These are phyloP conservation scores for Tulasnella sp. DNA, from an alignment of 768 basidiomycete genomes.

Conservation along the genomic window DNA sequence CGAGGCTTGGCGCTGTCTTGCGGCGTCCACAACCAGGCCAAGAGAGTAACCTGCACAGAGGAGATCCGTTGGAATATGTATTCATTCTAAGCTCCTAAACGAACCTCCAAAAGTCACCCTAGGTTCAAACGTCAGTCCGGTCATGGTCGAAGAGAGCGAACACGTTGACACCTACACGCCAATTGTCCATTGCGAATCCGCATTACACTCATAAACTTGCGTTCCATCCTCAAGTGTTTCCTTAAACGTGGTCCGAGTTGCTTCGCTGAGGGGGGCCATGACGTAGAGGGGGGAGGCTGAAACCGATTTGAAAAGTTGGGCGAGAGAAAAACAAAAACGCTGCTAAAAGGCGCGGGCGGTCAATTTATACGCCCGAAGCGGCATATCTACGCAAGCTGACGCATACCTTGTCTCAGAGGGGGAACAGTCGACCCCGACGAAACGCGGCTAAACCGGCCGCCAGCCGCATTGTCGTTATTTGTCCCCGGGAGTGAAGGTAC, in stretches of 20 bases:
- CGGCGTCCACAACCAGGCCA: background rate
- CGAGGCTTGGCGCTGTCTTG: background rate
- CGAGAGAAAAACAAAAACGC: background rate
- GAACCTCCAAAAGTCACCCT: conserved; percentile 12
- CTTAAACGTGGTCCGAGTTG: background rate
- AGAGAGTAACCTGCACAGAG: background rate
- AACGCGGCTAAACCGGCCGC: background rate
- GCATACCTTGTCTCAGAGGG: background rate
- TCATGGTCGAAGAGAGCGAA: background rate
- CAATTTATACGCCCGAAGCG: background rate
- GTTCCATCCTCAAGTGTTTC: background rate
- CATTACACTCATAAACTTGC: background rate
- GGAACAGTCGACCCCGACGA: background rate
- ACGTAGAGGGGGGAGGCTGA: too few species aligned
- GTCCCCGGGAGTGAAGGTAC: background rate
- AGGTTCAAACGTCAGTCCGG: background rate
- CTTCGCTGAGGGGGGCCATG: background rate
- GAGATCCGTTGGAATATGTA: background rate
- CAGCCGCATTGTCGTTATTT: background rate
- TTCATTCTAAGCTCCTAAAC: background rate
- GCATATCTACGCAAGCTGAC: background rate
- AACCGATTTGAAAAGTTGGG: background rate
- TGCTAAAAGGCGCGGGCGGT: background rate
- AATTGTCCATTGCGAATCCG: background rate
- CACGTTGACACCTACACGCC: background rate